phyloP scores from a whole-genome alignment of 352 stramenopile species.

The Globisporangium middletonii region DNA sequence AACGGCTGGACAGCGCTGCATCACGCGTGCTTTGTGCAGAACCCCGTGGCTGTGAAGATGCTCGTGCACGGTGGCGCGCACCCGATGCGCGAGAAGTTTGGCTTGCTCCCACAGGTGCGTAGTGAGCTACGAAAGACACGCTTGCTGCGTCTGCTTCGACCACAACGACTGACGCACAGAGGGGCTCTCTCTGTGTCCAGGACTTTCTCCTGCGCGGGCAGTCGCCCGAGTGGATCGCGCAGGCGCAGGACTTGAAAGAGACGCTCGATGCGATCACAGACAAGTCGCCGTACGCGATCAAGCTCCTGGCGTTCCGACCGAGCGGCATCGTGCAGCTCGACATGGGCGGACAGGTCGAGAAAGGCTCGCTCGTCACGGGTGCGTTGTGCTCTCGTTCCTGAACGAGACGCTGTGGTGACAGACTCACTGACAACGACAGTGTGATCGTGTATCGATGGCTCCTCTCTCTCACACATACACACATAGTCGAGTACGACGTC shows the following conservation, averaged over 20 bases:
- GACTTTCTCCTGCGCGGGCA: conserved; percentile 69
- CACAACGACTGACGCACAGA: not conserved
- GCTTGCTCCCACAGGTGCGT: conserved; percentile 60
- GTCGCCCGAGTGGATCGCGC: conserved; percentile 56
- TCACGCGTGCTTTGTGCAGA: conserved; percentile 75
- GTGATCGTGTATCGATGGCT: not conserved
- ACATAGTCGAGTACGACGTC: conserved; percentile 69
- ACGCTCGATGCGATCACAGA: conserved; percentile 60
- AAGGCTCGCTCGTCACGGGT: conserved; percentile 79
- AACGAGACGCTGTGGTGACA: not conserved
- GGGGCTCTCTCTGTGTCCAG: conserved; percentile 5
- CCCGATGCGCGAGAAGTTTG: conserved; percentile 65
- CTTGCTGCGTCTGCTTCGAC: no score
- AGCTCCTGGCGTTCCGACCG: conserved; percentile 69
- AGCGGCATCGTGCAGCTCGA: conserved; percentile 81
- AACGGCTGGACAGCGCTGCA: conserved; percentile 82
- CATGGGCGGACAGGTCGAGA: conserved; percentile 80
- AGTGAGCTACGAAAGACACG: no score
- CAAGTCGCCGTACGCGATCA: conserved; percentile 60
- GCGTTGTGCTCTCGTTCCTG: conserved; percentile 15
- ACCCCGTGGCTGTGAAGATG: conserved; percentile 63
- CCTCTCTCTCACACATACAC: not conserved
- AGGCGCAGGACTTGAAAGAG: conserved; percentile 73
- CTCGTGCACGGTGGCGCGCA: conserved; percentile 63
- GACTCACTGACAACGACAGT: not conserved